Evolutionary conservation across 495 filamentous ascomycete genomes (phyloP).

Genomic region (Patellaria atrata): DNA sequence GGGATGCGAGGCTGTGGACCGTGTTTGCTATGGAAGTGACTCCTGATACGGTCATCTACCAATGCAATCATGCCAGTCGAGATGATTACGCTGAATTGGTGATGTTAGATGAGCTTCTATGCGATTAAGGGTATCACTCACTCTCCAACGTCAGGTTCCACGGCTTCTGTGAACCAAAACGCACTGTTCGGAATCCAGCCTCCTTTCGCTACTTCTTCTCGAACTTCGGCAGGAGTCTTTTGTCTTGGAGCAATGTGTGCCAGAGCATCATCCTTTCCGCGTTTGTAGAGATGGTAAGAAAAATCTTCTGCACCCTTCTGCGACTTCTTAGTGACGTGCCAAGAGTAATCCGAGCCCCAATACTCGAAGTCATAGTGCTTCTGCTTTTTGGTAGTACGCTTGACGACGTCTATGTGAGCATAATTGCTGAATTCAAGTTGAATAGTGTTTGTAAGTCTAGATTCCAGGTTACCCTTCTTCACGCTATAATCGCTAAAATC

Average conservation of each 20-base stretch:
- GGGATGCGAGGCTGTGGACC: slow-evolving; percentile 40
- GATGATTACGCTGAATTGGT: slow-evolving; percentile 63
- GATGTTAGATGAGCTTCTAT: too few species aligned
- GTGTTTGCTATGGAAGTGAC: slow-evolving; percentile 57
- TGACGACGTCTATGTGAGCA: slow-evolving; percentile 72
- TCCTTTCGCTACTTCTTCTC: slow-evolving; percentile 63
- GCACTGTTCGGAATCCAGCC: slow-evolving; percentile 72
- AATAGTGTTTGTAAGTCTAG: slow-evolving; percentile 59
- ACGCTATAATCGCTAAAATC: too few species aligned
- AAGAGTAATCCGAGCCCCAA: slow-evolving; percentile 76
- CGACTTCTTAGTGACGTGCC: slow-evolving; percentile 59
- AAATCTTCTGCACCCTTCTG: slow-evolving; percentile 44
- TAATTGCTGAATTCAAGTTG: slow-evolving; percentile 96
- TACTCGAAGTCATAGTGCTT: slow-evolving; percentile 87
- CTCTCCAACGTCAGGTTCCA: slow-evolving; percentile 87
- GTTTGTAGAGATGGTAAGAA: slow-evolving; percentile 65
- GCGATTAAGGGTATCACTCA: slow-evolving; percentile 41
- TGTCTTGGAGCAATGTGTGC: slow-evolving; percentile 79
- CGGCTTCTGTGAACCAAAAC: too few species aligned
- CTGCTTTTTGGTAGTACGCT: slow-evolving; percentile 50
- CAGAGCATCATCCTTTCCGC: slow-evolving; percentile 44
- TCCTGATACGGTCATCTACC: slow-evolving; percentile 83
- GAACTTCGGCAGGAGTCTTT: slow-evolving; percentile 50
- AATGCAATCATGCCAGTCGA: slow-evolving; percentile 80
- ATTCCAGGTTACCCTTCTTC: neutral